Conservation (phyloP, 176 grass and related monocot species). For the Elaeis guineensis region DNA sequence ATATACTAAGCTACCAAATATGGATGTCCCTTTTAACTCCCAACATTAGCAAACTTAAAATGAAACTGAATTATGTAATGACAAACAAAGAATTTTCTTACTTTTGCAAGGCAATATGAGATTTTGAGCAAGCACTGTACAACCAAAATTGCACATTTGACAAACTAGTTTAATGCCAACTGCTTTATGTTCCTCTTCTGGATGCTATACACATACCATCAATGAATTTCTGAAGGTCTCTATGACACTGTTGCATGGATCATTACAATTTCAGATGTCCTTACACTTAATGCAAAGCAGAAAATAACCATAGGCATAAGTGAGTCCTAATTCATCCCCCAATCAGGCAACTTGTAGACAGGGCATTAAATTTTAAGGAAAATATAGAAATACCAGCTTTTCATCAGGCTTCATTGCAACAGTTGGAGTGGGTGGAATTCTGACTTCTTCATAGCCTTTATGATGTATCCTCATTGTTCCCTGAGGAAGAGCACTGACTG, state of each 20-base stretch:
- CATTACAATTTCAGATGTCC: background rate
- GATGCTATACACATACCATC: too few relatives aligned
- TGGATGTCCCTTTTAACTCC: too few relatives aligned
- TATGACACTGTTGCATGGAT: background rate
- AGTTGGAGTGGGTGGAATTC: conserved; percentile 75
- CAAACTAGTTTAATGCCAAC: too few relatives aligned
- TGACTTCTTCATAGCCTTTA: conserved; percentile 95
- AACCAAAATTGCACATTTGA: too few relatives aligned
- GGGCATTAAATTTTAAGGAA: too few relatives aligned
- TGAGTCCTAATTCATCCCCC: background rate
- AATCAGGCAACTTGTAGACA: background rate
- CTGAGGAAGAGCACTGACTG: conserved; percentile 75
- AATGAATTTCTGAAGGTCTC: background rate
- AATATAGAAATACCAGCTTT: conserved; percentile 51
- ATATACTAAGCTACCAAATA: too few relatives aligned
- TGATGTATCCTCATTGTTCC: conserved; percentile 71
- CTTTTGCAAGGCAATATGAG: too few relatives aligned
- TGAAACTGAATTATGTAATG: too few relatives aligned
- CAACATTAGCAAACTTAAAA: too few relatives aligned
- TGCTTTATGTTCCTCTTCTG: too few relatives aligned
- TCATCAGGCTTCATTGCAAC: conserved; percentile 67
- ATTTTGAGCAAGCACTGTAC: too few relatives aligned
- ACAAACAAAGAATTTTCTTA: too few relatives aligned
- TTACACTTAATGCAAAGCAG: background rate
- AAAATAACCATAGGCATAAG: background rate